phyloP scores from a whole-genome alignment of 108 stramenopile genomes.

The Cyclotella distinguenda region DNA sequence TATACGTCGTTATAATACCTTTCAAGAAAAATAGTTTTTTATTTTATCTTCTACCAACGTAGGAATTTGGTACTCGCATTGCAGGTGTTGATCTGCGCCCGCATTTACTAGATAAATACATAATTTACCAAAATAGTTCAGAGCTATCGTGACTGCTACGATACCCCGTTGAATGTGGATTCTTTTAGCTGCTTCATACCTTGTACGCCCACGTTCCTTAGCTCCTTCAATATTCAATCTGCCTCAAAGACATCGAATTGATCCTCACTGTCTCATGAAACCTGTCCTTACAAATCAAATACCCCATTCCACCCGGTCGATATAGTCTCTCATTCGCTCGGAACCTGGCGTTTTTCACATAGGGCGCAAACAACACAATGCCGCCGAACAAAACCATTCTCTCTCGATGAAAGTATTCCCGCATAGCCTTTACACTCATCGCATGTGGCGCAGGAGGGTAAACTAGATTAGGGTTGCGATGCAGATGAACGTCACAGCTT shows the following conservation, averaged over 20 bases:
- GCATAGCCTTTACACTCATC: constrained; percentile 24
- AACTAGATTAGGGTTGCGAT: constrained; percentile 25
- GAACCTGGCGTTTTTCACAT: constrained; percentile 27
- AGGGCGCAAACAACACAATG: constrained; percentile 19
- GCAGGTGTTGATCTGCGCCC: too few species aligned
- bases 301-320: constrained; percentile 35
- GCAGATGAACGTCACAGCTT: constrained; percentile 33
- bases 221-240: not conserved
- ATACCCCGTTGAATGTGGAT: too few species aligned
- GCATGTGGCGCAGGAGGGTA: constrained; percentile 29
- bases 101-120: too few species aligned
- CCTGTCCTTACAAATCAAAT: constrained; percentile 29
- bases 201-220: not conserved
- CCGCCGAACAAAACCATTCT: constrained; percentile 32
- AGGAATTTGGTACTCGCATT: too few species aligned
- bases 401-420: constrained; percentile 34
- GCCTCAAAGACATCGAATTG: constrained; percentile 13
- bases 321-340: constrained; percentile 43
- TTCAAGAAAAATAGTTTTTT: too few species aligned
- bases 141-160: too few species aligned
- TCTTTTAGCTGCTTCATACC: not conserved
- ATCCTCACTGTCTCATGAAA: constrained; percentile 36
- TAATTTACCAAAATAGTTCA: too few species aligned
- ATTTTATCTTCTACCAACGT: too few species aligned
- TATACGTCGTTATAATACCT: too few species aligned